A percentile compares a stretch with the other conserved stretches of the same genome.
Conservation (phyloP, 164 flowering plant species). For the Platanus orientalis region DNA sequence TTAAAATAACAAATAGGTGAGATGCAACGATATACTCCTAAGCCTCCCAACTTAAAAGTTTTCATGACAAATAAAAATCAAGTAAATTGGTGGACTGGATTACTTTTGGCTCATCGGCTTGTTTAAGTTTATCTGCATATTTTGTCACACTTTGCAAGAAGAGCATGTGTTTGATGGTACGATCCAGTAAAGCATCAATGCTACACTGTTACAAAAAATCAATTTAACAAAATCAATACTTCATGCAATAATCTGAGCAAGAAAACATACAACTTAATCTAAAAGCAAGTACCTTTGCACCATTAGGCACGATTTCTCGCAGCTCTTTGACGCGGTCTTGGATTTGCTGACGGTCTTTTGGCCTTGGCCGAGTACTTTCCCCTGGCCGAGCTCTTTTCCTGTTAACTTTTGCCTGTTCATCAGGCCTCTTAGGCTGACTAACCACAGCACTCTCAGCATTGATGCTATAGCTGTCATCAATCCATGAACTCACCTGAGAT, state of each 20-base stretch:
- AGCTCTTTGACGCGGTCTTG: constrained; percentile 78
- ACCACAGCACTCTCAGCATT: constrained; percentile 24
- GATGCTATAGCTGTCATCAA: constrained; percentile 57
- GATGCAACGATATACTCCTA: background rate
- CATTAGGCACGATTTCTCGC: constrained; percentile 71
- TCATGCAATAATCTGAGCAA: background rate
- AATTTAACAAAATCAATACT: constrained; percentile 6
- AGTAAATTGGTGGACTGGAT: background rate
- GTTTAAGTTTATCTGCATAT: constrained; percentile 62
- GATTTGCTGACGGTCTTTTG: constrained; percentile 85
- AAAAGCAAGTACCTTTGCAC: constrained; percentile 56
- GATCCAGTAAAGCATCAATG: constrained; percentile 77
- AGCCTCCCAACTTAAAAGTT: background rate
- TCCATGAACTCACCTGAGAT: constrained; percentile 48
- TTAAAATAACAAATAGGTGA: background rate
- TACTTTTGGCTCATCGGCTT: constrained; percentile 61
- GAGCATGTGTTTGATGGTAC: constrained; percentile 72
- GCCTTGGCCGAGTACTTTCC: constrained; percentile 76
- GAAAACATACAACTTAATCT: background rate
- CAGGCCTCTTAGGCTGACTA: constrained; percentile 33
- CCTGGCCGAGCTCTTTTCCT: constrained; percentile 84
- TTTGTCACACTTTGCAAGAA: constrained; percentile 73
- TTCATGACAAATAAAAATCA: background rate
- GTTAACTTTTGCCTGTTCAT: constrained; percentile 39
- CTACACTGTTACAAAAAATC: constrained; percentile 53